A percentile compares a stretch with the other conserved stretches of the same genome.
Evolutionary conservation across 1,284 basidiomycete genomes (phyloP).

Genomic region (Fomitopsis palustris): DNA sequence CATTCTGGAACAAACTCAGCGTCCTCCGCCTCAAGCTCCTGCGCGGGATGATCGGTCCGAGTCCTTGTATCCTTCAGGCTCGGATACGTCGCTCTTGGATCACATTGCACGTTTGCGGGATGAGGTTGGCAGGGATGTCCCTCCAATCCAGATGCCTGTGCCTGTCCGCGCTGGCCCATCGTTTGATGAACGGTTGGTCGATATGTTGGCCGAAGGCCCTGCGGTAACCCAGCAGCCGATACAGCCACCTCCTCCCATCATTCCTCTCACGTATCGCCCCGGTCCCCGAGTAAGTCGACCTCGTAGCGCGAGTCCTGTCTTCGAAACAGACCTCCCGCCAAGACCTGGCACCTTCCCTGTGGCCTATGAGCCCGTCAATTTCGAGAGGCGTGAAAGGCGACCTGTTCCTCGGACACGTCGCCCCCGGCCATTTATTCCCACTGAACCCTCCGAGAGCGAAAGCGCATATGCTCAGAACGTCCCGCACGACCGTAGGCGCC

Average conservation of each 20-base stretch:
- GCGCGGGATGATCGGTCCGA: constrained; percentile 18
- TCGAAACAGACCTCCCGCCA: constrained; percentile 25
- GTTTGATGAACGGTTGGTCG: constrained; percentile 55
- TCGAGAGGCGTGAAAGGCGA: constrained; percentile 3
- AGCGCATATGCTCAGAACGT: background rate
- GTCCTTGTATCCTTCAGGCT: constrained; percentile 13
- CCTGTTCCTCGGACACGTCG: background rate
- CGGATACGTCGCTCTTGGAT: constrained; percentile 24
- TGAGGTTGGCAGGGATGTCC: constrained; percentile 20
- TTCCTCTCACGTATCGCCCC: constrained; percentile 53
- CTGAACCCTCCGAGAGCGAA: background rate
- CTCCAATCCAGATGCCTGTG: constrained; percentile 37
- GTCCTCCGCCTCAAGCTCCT: constrained; percentile 11
- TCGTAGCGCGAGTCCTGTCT: constrained; percentile 42
- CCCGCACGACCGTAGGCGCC: background rate
- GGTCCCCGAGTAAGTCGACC: constrained; percentile 37
- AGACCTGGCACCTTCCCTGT: constrained; percentile 27
- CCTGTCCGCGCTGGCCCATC: constrained; percentile 43
- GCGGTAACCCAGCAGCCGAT: constrained; percentile 36
- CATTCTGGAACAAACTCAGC: constrained; percentile 16
- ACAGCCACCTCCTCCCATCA: constrained; percentile 49
- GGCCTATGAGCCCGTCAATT: constrained; percentile 12
- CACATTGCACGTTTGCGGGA: constrained; percentile 23
- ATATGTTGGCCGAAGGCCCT: constrained; percentile 47
- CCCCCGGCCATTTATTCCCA: background rate